Evolutionary conservation across 148 eudicot species (phyloP), one percentile per base, ranked within the genome.

Genomic region (Rhododendron simsii): DNA sequence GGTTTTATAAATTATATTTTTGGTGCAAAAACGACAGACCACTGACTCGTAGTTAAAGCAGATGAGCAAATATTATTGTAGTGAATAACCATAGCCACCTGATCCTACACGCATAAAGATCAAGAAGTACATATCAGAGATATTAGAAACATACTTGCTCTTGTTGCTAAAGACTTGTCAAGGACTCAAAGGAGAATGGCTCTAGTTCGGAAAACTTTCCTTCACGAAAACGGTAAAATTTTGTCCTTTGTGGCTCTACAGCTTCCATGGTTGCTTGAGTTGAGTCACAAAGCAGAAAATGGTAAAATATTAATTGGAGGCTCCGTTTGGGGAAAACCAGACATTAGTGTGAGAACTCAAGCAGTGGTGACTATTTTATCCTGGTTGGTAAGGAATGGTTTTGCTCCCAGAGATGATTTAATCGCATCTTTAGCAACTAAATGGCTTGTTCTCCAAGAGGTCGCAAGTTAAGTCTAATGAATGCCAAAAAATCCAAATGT

Each of bases 201-300:
- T 78, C 91, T 86, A 90, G 86, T 83, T 93, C 94, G 94, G 95
- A 93, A 84, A 91, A 91, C 92, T 88, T 71, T 93, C 44, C 87
- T 97, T 50, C 86, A 55, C 63, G 98, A 94, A 59, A 93, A 94
- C 85, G 89, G 91, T 63, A 97, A 97, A 88, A 76, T 93, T 65
- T 67, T 87, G 77, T 91, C 98, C 71, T 95, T 95, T 91, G 95
- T 95, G 82, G 91, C 90, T 88, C 87, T 91, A 86, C 91, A 89
- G 85, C 98, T 97, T 90, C 99, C 98, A 84, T 97, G 99, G 99
- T 90, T 97, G 90, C 90, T 93, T 81, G 92, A 94, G 81, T 88
- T 95, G 87, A 87, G 92, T 90, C 86, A 81, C 79, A 91, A 88
- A 79, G 86, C 89, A 83, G 95, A 93, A 87, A 77, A 80, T 88